A percentile compares a stretch with the other conserved stretches of the same genome.
phyloP scores from a whole-genome alignment of 2,329 filamentous ascomycete species.

The Talaromyces amestolkiae region DNA sequence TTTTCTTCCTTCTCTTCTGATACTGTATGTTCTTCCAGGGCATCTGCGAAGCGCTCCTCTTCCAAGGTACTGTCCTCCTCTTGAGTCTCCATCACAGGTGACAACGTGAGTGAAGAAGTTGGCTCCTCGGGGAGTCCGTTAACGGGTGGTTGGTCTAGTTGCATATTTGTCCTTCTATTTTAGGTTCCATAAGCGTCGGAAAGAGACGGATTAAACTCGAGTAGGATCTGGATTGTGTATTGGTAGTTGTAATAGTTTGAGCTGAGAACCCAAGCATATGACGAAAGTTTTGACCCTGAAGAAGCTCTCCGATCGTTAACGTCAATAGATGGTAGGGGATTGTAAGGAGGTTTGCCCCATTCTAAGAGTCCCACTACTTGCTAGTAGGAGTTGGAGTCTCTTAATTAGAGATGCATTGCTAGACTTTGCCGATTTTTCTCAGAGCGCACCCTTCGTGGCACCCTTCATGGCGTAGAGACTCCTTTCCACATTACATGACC shows the following conservation, averaged over 20 bases:
- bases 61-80: conserved; percentile 18
- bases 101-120: conserved; percentile 11
- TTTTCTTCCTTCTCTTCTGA: conserved; percentile 7
- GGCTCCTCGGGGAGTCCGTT: not conserved
- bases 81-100: conserved; percentile 19
- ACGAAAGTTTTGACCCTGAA: not conserved
- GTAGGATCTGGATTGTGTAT: not conserved
- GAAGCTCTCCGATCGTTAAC: not conserved
- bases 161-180: conserved; percentile 9
- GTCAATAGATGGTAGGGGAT: conserved; percentile 2
- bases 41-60: conserved; percentile 19
- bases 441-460: not conserved
- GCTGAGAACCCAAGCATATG: not conserved
- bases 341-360: conserved; percentile 10
- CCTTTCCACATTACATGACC: not conserved
- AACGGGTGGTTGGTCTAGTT: conserved; percentile 10
- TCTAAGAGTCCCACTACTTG: conserved; percentile 7
- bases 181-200: conserved; percentile 6
- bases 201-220: not conserved
- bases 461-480: not conserved
- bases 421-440: not conserved
- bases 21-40: conserved; percentile 14
- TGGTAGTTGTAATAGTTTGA: conserved; percentile 3
- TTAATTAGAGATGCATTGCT: not conserved
- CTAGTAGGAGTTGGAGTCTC: not conserved